Evolutionary conservation across 176 grass and related monocot genomes (phyloP).

Genomic region (Cenchrus americanus): DNA sequence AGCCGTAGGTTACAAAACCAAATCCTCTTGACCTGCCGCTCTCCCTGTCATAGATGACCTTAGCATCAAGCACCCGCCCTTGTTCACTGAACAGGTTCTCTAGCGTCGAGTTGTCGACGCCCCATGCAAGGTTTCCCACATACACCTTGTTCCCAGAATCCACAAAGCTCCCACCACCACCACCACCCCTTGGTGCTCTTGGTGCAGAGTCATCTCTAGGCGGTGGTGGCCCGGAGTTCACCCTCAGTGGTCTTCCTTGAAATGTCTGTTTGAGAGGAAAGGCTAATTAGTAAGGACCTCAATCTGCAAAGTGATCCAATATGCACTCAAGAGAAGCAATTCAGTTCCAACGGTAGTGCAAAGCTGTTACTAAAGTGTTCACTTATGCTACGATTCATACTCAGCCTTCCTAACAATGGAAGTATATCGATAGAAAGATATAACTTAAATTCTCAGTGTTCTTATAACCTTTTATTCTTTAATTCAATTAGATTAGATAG

Average conservation of each 20-base stretch:
- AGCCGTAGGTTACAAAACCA: constrained; percentile 85
- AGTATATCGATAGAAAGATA: background rate
- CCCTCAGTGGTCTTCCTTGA: constrained; percentile 77
- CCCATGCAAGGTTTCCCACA: constrained; percentile 92
- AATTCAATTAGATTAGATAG: background rate
- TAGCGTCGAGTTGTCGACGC: constrained; percentile 83
- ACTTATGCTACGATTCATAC: background rate
- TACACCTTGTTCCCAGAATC: constrained; percentile 70
- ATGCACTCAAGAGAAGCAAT: constrained; percentile 13
- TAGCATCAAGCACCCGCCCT: constrained; percentile 77
- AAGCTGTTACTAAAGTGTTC: background rate
- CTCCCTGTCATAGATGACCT: constrained; percentile 85
- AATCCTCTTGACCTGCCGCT: constrained; percentile 94
- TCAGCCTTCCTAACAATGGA: constrained; percentile 7
- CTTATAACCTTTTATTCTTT: constrained; percentile 8
- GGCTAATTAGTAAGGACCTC: background rate
- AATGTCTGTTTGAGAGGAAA: constrained; percentile 57
- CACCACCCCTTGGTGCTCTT: constrained; percentile 58
- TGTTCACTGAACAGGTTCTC: constrained; percentile 87
- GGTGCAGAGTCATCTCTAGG: constrained; percentile 56
- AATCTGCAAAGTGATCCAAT: constrained; percentile 12
- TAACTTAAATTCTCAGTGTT: no score
- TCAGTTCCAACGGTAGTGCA: background rate
- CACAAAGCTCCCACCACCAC: constrained; percentile 17
- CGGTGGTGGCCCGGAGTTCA: constrained; percentile 79